These are phyloP conservation scores for Rhynchospora tenuis DNA, from an alignment of 176 grass and related monocot species.

Conservation along the genomic window DNA sequence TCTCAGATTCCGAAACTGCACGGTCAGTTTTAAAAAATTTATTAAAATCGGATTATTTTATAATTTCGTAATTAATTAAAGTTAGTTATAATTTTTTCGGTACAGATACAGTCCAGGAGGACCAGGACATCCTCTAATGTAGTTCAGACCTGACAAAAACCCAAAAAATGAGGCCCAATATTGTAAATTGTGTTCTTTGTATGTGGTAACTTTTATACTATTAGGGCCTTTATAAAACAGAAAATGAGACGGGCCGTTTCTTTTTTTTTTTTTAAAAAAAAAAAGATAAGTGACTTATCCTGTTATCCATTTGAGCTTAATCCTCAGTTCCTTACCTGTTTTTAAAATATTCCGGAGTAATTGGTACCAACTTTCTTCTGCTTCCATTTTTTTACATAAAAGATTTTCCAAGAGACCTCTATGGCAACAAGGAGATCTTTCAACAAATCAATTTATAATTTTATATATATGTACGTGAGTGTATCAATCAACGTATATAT, in stretches of 20 bases:
- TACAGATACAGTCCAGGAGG: too few species aligned
- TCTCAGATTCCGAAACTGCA: too few species aligned
- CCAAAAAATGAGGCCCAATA: not conserved
- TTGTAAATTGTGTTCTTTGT: not conserved
- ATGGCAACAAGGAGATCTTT: not conserved
- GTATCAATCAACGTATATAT: not conserved
- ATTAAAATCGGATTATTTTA: too few species aligned
- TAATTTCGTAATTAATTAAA: too few species aligned
- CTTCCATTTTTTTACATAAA: not conserved
- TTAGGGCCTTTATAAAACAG: not conserved
- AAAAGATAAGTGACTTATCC: too few species aligned
- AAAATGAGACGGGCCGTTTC: not conserved
- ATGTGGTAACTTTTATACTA: too few species aligned
- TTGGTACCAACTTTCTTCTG: not conserved
- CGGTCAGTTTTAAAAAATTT: too few species aligned
- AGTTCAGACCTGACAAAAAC: too few species aligned
- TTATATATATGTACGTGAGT: not conserved
- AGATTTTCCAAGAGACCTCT: not conserved
- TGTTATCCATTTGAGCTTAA: too few species aligned
- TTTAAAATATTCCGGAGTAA: not conserved
- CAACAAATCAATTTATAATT: not conserved
- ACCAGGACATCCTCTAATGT: too few species aligned
- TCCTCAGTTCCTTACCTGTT: too few species aligned
- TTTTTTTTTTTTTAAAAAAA: not conserved
- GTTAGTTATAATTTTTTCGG: too few species aligned